Conservation (phyloP, 441 rosid species). For the Euphorbia corollata region DNA sequence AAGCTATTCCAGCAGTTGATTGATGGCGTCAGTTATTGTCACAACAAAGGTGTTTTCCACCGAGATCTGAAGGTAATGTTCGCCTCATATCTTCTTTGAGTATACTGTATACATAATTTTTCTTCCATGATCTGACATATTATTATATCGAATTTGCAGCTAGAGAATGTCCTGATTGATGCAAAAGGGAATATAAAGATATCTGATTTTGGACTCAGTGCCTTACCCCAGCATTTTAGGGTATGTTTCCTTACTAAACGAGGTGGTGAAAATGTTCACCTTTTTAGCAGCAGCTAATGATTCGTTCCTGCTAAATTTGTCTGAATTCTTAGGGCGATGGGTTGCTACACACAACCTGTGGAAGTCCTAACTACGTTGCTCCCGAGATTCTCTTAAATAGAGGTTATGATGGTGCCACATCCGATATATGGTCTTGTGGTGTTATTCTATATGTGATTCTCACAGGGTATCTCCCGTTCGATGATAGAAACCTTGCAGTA, state of each 20-base stretch:
- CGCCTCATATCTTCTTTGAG: not conserved
- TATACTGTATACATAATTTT: conserved; percentile 6
- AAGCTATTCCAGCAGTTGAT: conserved; percentile 89
- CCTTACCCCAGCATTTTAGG: conserved; percentile 84
- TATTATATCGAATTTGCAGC: conserved; percentile 34
- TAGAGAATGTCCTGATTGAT: conserved; percentile 83
- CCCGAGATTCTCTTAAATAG: conserved; percentile 79
- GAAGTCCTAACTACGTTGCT: conserved; percentile 91
- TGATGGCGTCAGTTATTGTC: conserved; percentile 89
- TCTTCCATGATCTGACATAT: too few species aligned
- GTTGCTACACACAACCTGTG: conserved; percentile 88
- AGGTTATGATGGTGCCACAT: conserved; percentile 90
- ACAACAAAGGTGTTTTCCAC: conserved; percentile 78
- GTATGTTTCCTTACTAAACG: conserved; percentile 27
- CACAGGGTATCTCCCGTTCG: conserved; percentile 79
- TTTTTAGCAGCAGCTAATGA: not conserved
- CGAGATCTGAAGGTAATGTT: conserved; percentile 79
- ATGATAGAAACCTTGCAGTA: conserved; percentile 85
- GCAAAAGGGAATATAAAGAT: conserved; percentile 75
- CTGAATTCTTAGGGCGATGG: conserved; percentile 54
- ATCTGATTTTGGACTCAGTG: conserved; percentile 94
- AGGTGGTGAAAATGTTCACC: not conserved
- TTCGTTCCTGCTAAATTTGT: not conserved
- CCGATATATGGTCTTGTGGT: conserved; percentile 95
- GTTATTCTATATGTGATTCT: conserved; percentile 80